Evolutionary conservation across 169 alveolate species (phyloP), one percentile per base, ranked within the genome.

Genomic region (Eimeria praecox): DNA sequence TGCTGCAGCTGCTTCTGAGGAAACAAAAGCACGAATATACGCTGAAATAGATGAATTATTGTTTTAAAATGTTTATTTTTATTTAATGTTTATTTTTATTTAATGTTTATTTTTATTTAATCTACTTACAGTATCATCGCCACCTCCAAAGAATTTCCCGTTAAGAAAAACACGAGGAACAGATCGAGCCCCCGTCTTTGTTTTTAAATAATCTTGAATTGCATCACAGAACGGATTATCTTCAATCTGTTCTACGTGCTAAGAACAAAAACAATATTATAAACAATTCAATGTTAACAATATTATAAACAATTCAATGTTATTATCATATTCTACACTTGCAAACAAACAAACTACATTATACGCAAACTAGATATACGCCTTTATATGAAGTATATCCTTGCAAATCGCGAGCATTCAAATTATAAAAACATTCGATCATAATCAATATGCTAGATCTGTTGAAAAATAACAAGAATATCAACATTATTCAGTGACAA

Each of bases 101-200:
- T 52, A 20, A 12, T 12, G 9, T 52, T 59, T 20, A 22, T 0
- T 22, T 59, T 9, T 1, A 59, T 59, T 18, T 59, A 40, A 82
- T 49, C 40, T 27, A 38, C 95, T 95, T 40, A 95, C 97, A 54
- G 98, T 97, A 49, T 96, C 98, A 35, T 95, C 97, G 77, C 97
- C 96, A 27, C 98, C 98, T 16, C 98, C 98, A n/a, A 97, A 71
- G 83, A 80, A 97, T 38, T 91, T 54, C 8, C 97, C 97, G 9
- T 71, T 85, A 20, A 96, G 73, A 91, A 97, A 97, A 20, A 97
- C 98, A 46, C 97, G 96, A 6, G 98, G 98, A 24, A 97, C 98
- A n/a, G 97, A 87, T 40, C 98, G 87, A 27, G 94, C 95, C 5
- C 98, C 98, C 35, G 97, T 96, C 33, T 93, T 44, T 30, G 95